Percentiles rank a stretch among this genome's conserved stretches.
Evolutionary conservation across 108 stramenopile species (phyloP).

Genomic region (Fistulifera pelliculosa): DNA sequence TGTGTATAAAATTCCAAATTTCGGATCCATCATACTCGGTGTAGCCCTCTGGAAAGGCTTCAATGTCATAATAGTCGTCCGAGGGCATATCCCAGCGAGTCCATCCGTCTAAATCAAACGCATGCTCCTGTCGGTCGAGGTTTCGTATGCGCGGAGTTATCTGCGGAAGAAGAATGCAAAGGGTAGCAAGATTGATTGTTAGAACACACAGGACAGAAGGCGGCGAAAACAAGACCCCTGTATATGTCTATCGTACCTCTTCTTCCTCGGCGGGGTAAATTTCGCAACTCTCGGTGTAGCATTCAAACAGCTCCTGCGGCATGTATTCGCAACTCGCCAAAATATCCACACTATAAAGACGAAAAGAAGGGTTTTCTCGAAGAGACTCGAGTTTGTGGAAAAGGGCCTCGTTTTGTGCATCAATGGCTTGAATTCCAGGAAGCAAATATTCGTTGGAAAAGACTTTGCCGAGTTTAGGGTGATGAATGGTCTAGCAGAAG

Average conservation of each 20-base stretch:
- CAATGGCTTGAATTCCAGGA: slow-evolving; percentile 54
- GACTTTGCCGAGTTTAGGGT: neutral
- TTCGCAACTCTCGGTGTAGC: slow-evolving; percentile 83
- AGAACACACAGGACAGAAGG: neutral
- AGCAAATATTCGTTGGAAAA: slow-evolving; percentile 33
- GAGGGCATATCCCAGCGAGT: slow-evolving; percentile 87
- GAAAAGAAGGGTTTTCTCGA: slow-evolving; percentile 54
- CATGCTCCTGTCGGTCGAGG: slow-evolving; percentile 43
- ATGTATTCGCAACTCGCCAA: slow-evolving; percentile 85
- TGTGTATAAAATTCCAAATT: slow-evolving; percentile 79
- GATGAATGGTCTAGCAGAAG: no score
- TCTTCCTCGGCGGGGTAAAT: slow-evolving; percentile 86
- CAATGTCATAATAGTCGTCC: slow-evolving; percentile 82
- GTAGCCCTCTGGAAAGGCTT: slow-evolving; percentile 75
- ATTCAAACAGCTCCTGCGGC: slow-evolving; percentile 82
- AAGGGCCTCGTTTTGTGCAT: slow-evolving; percentile 42
- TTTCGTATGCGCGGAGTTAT: slow-evolving; percentile 39
- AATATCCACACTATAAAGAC: slow-evolving; percentile 77
- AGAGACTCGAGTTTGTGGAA: slow-evolving; percentile 32
- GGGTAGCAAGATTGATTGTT: neutral
- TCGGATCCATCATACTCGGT: slow-evolving; percentile 80
- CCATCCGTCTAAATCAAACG: slow-evolving; percentile 83
- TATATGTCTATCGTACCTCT: slow-evolving; percentile 36
- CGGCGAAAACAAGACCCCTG: neutral
- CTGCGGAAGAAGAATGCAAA: slow-evolving; percentile 9